A percentile compares a stretch with the other conserved stretches of the same genome.
Evolutionary conservation across 2,329 filamentous ascomycete genomes (phyloP).

Genomic region (Paracamarosporium sp.): DNA sequence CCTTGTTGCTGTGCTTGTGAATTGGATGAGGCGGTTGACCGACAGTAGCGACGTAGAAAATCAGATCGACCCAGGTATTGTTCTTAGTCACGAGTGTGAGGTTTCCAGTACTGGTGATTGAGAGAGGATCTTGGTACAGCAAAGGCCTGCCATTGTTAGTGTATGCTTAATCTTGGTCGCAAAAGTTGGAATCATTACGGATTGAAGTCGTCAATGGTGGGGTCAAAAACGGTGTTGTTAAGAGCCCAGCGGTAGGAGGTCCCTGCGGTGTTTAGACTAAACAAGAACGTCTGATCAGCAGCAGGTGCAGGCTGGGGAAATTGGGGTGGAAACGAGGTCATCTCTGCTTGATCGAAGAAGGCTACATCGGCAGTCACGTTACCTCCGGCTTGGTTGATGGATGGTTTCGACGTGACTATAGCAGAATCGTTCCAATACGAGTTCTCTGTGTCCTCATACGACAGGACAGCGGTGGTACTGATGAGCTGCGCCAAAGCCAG

Average conservation of each 20-base stretch:
- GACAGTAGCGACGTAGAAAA: constrained; percentile 28
- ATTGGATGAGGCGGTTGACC: constrained; percentile 64
- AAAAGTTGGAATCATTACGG: constrained; percentile 36
- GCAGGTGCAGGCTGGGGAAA: constrained; percentile 50
- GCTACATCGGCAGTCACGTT: constrained; percentile 43
- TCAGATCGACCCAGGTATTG: constrained; percentile 41
- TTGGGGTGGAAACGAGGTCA: constrained; percentile 56
- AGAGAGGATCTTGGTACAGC: constrained; percentile 50
- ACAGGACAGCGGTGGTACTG: constrained; percentile 59
- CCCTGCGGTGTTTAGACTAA: constrained; percentile 53
- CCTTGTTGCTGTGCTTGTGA: constrained; percentile 70
- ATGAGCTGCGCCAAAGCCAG: constrained; percentile 61
- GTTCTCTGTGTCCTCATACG: constrained; percentile 36
- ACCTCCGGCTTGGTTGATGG: constrained; percentile 59
- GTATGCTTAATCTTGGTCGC: background rate
- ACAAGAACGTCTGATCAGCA: constrained; percentile 56
- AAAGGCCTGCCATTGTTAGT: constrained; percentile 41
- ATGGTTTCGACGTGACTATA: constrained; percentile 38
- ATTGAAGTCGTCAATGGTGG: constrained; percentile 37
- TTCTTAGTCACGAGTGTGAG: constrained; percentile 50
- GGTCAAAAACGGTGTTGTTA: constrained; percentile 52
- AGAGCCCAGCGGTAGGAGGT: constrained; percentile 61
- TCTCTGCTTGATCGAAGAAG: constrained; percentile 53
- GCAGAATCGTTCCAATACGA: constrained; percentile 15
- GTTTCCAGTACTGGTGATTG: constrained; percentile 46